A percentile compares a stretch with the other conserved stretches of the same genome.
phyloP scores from a whole-genome alignment of 202 grass and related monocot species.

The Dendrocalamus latiflorus region DNA sequence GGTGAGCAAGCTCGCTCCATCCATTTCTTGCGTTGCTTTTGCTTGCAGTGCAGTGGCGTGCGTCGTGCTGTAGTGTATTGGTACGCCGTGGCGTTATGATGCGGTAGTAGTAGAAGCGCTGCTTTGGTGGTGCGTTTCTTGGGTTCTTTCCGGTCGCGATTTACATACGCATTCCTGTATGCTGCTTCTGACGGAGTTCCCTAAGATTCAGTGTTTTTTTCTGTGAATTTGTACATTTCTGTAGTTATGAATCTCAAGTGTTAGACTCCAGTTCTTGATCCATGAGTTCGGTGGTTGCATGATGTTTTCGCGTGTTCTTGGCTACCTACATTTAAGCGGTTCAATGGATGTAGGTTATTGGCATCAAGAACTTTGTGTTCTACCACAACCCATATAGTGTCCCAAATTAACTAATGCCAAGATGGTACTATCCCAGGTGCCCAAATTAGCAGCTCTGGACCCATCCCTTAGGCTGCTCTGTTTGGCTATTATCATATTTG shows the following conservation, averaged over 20 bases:
- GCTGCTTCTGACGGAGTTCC: background rate
- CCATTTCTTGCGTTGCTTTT: too few species aligned
- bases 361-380: background rate
- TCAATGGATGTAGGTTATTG: background rate
- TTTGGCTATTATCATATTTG: background rate
- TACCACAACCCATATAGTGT: too few species aligned
- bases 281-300: background rate
- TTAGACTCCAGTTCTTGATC: background rate
- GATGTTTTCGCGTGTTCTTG: background rate
- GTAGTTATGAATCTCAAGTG: background rate
- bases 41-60: too few species aligned
- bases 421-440: background rate
- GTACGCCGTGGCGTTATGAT: too few species aligned
- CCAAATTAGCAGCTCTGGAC: too few species aligned
- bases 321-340: background rate
- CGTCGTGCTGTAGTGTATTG: too few species aligned
- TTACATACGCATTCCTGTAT: too few species aligned
- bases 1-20: constrained; percentile 23
- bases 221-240: background rate
- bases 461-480: too few species aligned
- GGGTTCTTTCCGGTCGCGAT: background rate
- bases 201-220: background rate
- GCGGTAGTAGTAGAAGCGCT: too few species aligned
- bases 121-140: too few species aligned
- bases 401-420: too few species aligned